phyloP scores from a whole-genome alignment of 108 stramenopile genomes.

The Skeletonema tropicum region DNA sequence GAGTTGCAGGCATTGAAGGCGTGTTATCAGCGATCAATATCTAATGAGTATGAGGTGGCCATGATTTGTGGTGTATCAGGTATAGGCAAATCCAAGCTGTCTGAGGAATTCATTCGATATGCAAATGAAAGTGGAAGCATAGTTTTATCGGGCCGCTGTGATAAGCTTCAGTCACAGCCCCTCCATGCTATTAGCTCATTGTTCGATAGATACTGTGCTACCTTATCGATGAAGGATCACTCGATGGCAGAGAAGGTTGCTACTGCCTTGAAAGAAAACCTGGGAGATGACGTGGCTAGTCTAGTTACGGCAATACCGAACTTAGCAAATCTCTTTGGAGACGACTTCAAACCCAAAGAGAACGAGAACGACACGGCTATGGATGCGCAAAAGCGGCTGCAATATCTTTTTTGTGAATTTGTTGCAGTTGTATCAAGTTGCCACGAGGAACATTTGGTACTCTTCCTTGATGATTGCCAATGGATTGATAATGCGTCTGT shows the following conservation, averaged over 20 bases:
- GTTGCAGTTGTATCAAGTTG: slow-evolving; percentile 19
- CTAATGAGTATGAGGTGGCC: neutral
- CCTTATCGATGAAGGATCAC: neutral
- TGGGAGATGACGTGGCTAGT: slow-evolving; percentile 18
- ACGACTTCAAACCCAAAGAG: neutral
- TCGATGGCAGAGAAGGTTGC: neutral
- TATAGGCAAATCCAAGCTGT: neutral
- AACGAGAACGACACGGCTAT: neutral
- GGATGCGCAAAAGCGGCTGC: slow-evolving; percentile 17
- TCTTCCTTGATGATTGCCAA: slow-evolving; percentile 41
- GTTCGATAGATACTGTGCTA: slow-evolving; percentile 28
- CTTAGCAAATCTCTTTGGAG: slow-evolving; percentile 6
- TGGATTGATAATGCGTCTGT: slow-evolving; percentile 26
- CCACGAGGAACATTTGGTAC: neutral
- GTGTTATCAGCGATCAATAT: neutral
- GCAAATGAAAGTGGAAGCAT: neutral
- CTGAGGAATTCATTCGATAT: neutral
- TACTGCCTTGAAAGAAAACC: neutral
- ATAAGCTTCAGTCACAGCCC: slow-evolving; percentile 9
- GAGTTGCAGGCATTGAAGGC: too few relatives aligned
- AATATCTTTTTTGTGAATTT: slow-evolving; percentile 17
- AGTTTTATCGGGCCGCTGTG: slow-evolving; percentile 23
- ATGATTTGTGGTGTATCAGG: neutral
- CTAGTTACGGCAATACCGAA: slow-evolving; percentile 20
- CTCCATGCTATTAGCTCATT: slow-evolving; percentile 15